Evolutionary conservation across 768 basidiomycete species (phyloP), one percentile per base, ranked within the genome.

Genomic region (Lanmaoa rubissima): DNA sequence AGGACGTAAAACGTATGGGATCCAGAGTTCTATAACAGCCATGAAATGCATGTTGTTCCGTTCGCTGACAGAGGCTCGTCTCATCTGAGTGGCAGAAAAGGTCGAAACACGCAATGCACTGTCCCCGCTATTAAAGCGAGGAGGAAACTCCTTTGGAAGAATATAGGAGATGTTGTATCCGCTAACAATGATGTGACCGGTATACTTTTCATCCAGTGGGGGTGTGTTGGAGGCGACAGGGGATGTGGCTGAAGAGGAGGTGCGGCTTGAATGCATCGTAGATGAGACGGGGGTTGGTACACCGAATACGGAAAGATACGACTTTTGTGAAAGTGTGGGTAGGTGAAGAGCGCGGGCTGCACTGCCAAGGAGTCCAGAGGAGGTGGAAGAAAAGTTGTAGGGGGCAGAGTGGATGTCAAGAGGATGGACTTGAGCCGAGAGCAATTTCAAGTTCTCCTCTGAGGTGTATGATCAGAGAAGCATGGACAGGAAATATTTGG

Each of bases 391-490:
- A 67, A 91, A 91, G 66, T 82, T 83, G 73, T 90, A 92, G 9
- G 90, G 90, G 2, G 78, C 78, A 5, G 86, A 89, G 58, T 82
- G 81, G 53, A 70, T 75, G 71, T 92, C 88, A 35, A 92, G 74
- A 9, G 91, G 90, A 62, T 92, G 90, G 4, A 90, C 82, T 67
- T 88, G 82, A 10, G 87, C 87, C 9, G 81, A 79, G 42, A 89
- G 67, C 46, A 92, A 80, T 69, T 88, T 90, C 58, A 92, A 74
- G 65, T 87, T 90, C 60, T 88, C 89, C 85, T 92, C 90, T 90
- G 63, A 7, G 0, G 48, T 9, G 44, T 8, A 49, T 38, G 45
- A 44, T 57, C 21, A 65, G 53, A 26, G 11, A 48, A 32, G 10
- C 7, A 1, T 42, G 40, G 19, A 17, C 28, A 39, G 19, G 17